Conservation (phyloP, 306 rosid genomes). For the Prunus campanulata region DNA sequence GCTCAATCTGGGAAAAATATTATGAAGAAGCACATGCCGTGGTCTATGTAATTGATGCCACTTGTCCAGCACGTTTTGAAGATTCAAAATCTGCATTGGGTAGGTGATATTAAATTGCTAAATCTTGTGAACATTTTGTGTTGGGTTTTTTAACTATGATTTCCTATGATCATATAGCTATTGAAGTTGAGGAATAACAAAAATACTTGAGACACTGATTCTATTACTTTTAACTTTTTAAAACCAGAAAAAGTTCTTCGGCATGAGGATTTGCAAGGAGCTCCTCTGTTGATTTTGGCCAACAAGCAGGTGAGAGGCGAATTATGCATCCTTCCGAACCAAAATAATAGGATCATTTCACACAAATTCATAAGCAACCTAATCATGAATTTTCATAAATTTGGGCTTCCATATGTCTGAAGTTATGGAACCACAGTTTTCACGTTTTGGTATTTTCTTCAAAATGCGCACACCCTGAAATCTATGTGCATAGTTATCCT, state of each 20-base stretch:
- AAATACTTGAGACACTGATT: conserved; percentile 18
- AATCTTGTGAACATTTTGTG: conserved; percentile 13
- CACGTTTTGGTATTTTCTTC: background rate
- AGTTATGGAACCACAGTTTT: background rate
- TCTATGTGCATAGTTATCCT: background rate
- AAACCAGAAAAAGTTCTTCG: conserved; percentile 86
- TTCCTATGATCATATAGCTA: conserved; percentile 11
- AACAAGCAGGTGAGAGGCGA: conserved; percentile 81
- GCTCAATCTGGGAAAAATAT: conserved; percentile 98
- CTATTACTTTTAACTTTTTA: conserved; percentile 27
- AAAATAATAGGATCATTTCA: background rate
- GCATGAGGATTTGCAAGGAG: conserved; percentile 96
- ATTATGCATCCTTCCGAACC: background rate
- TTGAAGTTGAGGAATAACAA: conserved; percentile 10
- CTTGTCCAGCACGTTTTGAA: conserved; percentile 83
- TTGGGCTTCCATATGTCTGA: background rate
- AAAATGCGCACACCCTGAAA: background rate
- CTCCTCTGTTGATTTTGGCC: conserved; percentile 89
- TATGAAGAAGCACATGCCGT: conserved; percentile 98
- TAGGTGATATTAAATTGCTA: conserved; percentile 43
- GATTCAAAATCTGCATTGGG: conserved; percentile 97
- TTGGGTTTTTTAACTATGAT: conserved; percentile 16
- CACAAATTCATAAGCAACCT: background rate
- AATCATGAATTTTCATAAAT: background rate
- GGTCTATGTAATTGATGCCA: conserved; percentile 83